A percentile compares a stretch with the other conserved stretches of the same genome.
Evolutionary conservation across 176 grass and related monocot species (phyloP).

Genomic region (Otatea glauca): DNA sequence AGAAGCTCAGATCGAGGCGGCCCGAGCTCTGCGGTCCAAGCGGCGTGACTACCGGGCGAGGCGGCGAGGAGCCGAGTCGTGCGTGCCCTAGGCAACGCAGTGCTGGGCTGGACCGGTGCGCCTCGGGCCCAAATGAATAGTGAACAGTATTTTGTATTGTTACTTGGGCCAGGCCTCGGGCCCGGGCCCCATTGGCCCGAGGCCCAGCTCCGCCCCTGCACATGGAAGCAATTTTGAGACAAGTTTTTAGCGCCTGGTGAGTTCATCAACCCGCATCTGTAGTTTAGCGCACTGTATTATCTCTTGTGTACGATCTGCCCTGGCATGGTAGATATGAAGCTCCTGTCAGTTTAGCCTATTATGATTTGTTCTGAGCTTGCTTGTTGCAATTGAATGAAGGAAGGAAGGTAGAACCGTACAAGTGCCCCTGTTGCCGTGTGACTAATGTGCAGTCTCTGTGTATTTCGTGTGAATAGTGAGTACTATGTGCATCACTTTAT

Average conservation of each 20-base stretch:
- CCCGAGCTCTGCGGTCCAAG: no score
- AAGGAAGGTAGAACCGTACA: neutral
- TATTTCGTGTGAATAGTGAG: neutral
- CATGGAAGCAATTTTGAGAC: slow-evolving; percentile 43
- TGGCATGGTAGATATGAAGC: slow-evolving; percentile 13
- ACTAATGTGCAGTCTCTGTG: neutral
- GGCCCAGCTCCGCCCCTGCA: no score
- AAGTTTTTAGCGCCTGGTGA: neutral
- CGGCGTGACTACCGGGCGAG: no score
- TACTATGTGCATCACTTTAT: neutral
- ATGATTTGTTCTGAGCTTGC: neutral
- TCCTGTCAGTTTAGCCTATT: neutral
- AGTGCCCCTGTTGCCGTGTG: neutral
- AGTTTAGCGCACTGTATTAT: neutral
- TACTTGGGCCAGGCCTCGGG: no score
- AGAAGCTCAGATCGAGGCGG: no score
- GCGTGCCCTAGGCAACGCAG: no score
- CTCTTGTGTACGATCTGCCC: slow-evolving; percentile 20
- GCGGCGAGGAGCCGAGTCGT: no score
- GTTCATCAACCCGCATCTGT: slow-evolving; percentile 22
- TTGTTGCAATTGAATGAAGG: neutral
- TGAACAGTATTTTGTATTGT: no score
- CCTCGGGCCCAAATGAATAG: no score
- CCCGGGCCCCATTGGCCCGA: no score
- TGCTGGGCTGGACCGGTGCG: no score